Conservation (phyloP, 192 early-diverging fungal species). For the Pilaira anomala region DNA sequence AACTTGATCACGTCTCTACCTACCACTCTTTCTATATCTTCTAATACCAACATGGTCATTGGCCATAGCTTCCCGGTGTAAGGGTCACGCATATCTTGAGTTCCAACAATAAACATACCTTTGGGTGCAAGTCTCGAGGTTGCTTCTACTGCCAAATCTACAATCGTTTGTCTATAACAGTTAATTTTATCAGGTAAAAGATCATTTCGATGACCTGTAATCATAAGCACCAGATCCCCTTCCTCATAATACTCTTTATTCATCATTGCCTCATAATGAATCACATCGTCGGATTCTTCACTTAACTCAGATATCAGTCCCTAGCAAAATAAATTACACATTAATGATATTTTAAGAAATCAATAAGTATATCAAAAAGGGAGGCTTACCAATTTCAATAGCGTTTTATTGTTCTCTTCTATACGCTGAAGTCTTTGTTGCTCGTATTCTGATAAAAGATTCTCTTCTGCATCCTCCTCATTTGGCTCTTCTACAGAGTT, state of each 20-base stretch:
- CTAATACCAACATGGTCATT: slow-evolving; percentile 67
- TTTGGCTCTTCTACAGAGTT: neutral
- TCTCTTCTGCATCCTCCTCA: slow-evolving; percentile 32
- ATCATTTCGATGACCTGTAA: slow-evolving; percentile 50
- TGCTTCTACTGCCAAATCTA: slow-evolving; percentile 61
- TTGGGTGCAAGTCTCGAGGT: slow-evolving; percentile 50
- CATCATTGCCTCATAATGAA: slow-evolving; percentile 64
- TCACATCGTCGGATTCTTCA: slow-evolving; percentile 71
- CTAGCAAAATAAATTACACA: slow-evolving; percentile 19
- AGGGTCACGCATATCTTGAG: slow-evolving; percentile 64
- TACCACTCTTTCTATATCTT: slow-evolving; percentile 65
- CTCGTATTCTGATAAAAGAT: slow-evolving; percentile 56
- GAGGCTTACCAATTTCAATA: slow-evolving; percentile 50
- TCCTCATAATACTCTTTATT: slow-evolving; percentile 40
- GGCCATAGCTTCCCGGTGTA: slow-evolving; percentile 66
- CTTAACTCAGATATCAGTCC: slow-evolving; percentile 80
- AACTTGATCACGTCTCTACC: slow-evolving; percentile 48
- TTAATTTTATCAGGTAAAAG: slow-evolving; percentile 48
- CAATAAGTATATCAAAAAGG: slow-evolving; percentile 1
- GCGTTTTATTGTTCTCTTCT: slow-evolving; percentile 57
- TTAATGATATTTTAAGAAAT: too few relatives aligned
- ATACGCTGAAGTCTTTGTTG: slow-evolving; percentile 52
- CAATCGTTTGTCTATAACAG: slow-evolving; percentile 58
- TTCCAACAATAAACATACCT: slow-evolving; percentile 66
- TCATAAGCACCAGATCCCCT: slow-evolving; percentile 51